Base-by-base conservation (phyloP, 2,329 filamentous ascomycete genomes). In the Cladosporium sp. region DNA sequence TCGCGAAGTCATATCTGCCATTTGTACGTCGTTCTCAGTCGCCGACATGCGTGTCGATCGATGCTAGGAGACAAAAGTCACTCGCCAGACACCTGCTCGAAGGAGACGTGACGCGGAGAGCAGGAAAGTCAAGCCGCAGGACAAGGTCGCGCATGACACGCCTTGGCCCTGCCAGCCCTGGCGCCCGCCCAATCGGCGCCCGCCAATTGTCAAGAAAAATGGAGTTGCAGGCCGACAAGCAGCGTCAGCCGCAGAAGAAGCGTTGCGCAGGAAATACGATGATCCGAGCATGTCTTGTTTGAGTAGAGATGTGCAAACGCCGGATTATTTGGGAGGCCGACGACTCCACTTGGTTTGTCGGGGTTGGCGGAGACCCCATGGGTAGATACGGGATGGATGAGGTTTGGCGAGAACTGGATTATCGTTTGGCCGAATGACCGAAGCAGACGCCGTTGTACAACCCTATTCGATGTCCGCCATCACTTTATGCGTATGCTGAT, bases 1-100 rank as follows among this genome's bases (percentile, higher is more conserved):
- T 33, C 36, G 27, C 29, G 36, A 40, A 48, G 45, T 25, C 45
- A 48, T 48, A 7, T 48, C 45, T 39, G 29, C 32, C 45, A 40
- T 40, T 40, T 40, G 45, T 48, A 48, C 39, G 45, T 40, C 45
- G 22, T 40, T 25, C 45, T 48, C 45, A 48, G 45, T 48, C 45
- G 45, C 45, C 45, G 45, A 48, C 45, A 48, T 48, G 36, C 36
- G 25, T 15, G 35, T 38, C 43, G 35, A 30, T 47, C 43, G 33
- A 13, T 39, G 43, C 43, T 47, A 27, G 22, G 22, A 5, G 5
- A 4, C 22, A n/a, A 4, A 27, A 15, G 43, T 47, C 43, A 39
- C 43, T 47, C 43, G 43, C 32, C 15, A 32, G 43, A 38, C 20
- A 30, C 25, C 43, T 47, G 33, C 43, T 47, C 16, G 35, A 39